Base-by-base conservation (phyloP, 192 early-diverging fungal species). In the Backusella sp. region DNA sequence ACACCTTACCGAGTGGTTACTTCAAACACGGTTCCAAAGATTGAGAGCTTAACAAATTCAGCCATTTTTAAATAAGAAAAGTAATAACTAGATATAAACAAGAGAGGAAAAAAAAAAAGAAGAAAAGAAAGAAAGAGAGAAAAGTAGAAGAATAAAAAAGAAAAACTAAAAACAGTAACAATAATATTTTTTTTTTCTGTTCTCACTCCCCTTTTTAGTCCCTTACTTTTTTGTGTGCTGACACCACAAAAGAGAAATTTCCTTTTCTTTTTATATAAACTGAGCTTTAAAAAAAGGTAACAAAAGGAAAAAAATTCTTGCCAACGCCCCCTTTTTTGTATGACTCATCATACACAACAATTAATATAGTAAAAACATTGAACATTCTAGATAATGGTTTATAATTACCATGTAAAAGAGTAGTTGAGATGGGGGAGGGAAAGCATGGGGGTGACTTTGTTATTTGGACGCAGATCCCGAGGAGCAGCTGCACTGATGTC, bases 1-100 rank as follows among this genome's bases (percentile, higher is more conserved):
- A 36, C 6, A 32, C 34, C 66, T 76, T 81, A 85, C 80, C 90
- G 82, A 44, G 90, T 92, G 41, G 92, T 95, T 53, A 95, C 91
- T 84, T 93, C 93, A 67, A 94, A 94, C 39, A 92, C 89, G 52
- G 92, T 95, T 78, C 93, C 93, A 79, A 94, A 95, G 59, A 95
- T 91, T 36, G 91, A 90, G 35, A 92, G 86, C 68, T 91, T 89
- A 56, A 90, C 86, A 86, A 92, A 91, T 79, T 91, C 89, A 30
- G 88, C 89, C 90, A 92, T 69, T 69, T 68, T 36, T 39, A n/a
- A 36, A 35, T 68, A 35, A 36, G 17, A n/a, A 4, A 69, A 41
- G 26, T 7, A 21, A 35, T 68, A 68, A 26, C n/a, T 8, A 35
- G 23, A 39, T 4, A 26, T 30, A 66, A 66, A 28, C 4, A 34